phyloP scores from a whole-genome alignment of 2,329 filamentous ascomycete species.

The Diaporthe helianthi region DNA sequence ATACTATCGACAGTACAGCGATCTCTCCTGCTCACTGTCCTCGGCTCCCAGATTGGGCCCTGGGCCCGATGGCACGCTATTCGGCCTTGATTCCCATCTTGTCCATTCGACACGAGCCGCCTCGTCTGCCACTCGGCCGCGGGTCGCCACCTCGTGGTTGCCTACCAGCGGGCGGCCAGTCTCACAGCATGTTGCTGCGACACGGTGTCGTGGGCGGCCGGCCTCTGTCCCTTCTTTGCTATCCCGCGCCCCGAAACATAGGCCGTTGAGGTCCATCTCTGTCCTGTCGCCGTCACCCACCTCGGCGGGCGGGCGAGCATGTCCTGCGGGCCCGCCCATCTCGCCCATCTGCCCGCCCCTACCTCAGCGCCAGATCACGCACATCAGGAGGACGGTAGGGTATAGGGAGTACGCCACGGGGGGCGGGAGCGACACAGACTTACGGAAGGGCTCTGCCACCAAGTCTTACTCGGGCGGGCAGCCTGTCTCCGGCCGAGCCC shows the following conservation, averaged over 20 bases:
- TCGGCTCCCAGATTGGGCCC: conserved; percentile 22
- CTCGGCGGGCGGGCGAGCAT: background rate
- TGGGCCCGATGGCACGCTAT: conserved; percentile 13
- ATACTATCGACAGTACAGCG: conserved; percentile 30
- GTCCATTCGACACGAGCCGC: conserved; percentile 26
- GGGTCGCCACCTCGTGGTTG: conserved; percentile 19
- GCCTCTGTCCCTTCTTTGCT: conserved; percentile 2
- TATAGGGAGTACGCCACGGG: background rate
- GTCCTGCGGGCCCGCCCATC: conserved; percentile 5
- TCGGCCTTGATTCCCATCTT: conserved; percentile 21
- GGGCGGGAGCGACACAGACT: background rate
- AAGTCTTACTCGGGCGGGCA: conserved; percentile 14
- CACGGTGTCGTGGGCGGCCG: conserved; percentile 11
- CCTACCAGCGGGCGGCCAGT: conserved; percentile 7
- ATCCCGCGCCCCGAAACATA: conserved; percentile 13
- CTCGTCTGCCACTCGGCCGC: conserved; percentile 18
- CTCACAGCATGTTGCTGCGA: conserved; percentile 15
- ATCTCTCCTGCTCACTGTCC: conserved; percentile 27
- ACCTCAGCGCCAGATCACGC: conserved; percentile 10
- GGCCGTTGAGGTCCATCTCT: background rate
- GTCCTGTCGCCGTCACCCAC: conserved; percentile 15
- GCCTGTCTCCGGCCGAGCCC: conserved; percentile 20
- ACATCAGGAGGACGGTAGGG: background rate
- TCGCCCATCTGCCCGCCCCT: conserved; percentile 1
- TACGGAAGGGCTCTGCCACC: background rate